Conservation (phyloP, 2,329 filamentous ascomycete species). For the Penicillium frequentans region DNA sequence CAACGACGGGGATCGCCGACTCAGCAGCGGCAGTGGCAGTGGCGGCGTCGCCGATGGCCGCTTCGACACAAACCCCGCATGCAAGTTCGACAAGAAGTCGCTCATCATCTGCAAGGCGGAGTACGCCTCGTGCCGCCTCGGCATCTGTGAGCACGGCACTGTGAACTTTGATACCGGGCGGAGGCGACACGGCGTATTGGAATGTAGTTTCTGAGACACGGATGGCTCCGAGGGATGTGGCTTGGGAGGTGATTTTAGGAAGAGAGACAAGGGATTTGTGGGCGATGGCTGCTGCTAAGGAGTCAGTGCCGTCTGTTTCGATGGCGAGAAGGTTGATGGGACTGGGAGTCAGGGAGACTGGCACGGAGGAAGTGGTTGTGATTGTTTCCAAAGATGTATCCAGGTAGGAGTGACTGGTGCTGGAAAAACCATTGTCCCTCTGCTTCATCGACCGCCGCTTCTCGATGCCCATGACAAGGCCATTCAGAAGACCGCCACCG, state of each 20-base stretch:
- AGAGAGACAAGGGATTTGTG: constrained; percentile 61
- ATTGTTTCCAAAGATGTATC: constrained; percentile 8
- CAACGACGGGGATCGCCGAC: constrained; percentile 8
- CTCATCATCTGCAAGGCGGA: constrained; percentile 78
- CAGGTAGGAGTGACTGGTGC: constrained; percentile 15
- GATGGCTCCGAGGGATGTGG: constrained; percentile 71
- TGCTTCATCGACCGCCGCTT: constrained; percentile 41
- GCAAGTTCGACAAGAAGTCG: constrained; percentile 78
- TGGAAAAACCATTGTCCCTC: constrained; percentile 5
- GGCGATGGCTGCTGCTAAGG: constrained; percentile 62
- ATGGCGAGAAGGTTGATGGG: constrained; percentile 64
- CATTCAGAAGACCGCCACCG: constrained; percentile 77
- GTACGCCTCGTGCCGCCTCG: constrained; percentile 76
- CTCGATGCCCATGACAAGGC: constrained; percentile 69
- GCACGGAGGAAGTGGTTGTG: neutral
- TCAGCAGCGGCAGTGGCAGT: constrained; percentile 7
- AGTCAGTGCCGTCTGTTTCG: constrained; percentile 74
- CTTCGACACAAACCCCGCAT: constrained; percentile 75
- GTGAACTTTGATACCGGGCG: constrained; percentile 51
- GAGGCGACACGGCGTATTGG: constrained; percentile 57
- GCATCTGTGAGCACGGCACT: constrained; percentile 69
- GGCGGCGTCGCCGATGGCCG: constrained; percentile 37
- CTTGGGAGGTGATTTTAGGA: constrained; percentile 71
- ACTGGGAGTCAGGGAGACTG: constrained; percentile 18
- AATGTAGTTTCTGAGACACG: constrained; percentile 69